Conservation (phyloP, 176 grass and related monocot genomes). For the sorghum (Sorghum bicolor) region Sorghum_bicolor_NCBIv3 NC_012870.2:62444501-62445000, state of each 20-base stretch:
- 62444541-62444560: background rate
- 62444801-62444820: constrained; percentile 98
- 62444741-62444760: constrained; percentile 99
- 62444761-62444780: constrained; percentile 83
- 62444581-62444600: background rate
- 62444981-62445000: constrained; percentile 5
- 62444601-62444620: background rate
- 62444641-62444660: background rate
- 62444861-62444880: constrained; percentile 10
- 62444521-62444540: background rate
- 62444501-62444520: background rate
- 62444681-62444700: background rate
- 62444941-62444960: background rate
- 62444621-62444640: background rate
- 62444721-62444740: constrained; percentile 19
- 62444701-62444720: background rate
- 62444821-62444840: constrained; percentile 89
- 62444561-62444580: background rate
- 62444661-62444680: background rate
- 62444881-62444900: constrained; percentile 9
- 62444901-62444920: background rate
- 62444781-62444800: constrained; percentile 92
- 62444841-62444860: constrained; percentile 72
- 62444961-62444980: background rate
- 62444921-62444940: background rate